These are phyloP conservation scores for Paraphoma sp. DNA, from an alignment of 2,329 filamentous ascomycete genomes.

Conservation along the genomic window DNA sequence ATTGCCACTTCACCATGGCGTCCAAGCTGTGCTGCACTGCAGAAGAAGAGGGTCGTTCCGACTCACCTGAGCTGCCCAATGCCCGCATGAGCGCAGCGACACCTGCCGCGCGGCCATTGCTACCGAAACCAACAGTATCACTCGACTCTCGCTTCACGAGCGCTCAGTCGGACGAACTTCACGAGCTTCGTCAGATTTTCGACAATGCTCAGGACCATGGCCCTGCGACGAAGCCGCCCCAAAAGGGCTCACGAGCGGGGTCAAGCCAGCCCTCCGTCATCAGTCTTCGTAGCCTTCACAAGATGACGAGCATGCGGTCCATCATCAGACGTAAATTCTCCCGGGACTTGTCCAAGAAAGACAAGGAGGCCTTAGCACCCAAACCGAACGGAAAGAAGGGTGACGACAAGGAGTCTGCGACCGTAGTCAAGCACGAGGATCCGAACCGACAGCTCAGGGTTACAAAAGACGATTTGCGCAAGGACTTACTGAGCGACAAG, in stretches of 20 bases:
- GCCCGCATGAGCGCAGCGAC: conserved; percentile 35
- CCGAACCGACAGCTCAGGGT: conserved; percentile 35
- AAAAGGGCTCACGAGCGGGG: conserved; percentile 21
- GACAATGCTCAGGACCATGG: conserved; percentile 28
- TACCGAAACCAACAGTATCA: conserved; percentile 24
- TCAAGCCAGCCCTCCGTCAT: conserved; percentile 36
- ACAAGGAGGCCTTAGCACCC: conserved; percentile 5
- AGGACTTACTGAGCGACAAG: conserved; percentile 42
- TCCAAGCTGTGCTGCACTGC: conserved; percentile 43
- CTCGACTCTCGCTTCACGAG: conserved; percentile 38
- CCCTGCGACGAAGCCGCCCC: conserved; percentile 14
- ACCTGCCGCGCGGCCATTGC: conserved; percentile 33
- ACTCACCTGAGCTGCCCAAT: conserved; percentile 44
- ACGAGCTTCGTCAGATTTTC: conserved; percentile 45
- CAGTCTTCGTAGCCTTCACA: conserved; percentile 43
- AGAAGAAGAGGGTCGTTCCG: conserved; percentile 33
- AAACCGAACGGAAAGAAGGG: conserved; percentile 11
- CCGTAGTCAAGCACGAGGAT: conserved; percentile 31
- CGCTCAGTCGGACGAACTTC: conserved; percentile 37
- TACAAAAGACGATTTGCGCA: conserved; percentile 39
- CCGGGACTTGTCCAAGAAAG: conserved; percentile 29
- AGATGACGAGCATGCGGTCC: conserved; percentile 44
- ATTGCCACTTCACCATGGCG: conserved; percentile 28
- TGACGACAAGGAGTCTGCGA: conserved; percentile 16
- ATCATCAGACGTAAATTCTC: conserved; percentile 43